phyloP scores from a whole-genome alignment of 75 land plant species.

The Cupressus sempervirens region DNA sequence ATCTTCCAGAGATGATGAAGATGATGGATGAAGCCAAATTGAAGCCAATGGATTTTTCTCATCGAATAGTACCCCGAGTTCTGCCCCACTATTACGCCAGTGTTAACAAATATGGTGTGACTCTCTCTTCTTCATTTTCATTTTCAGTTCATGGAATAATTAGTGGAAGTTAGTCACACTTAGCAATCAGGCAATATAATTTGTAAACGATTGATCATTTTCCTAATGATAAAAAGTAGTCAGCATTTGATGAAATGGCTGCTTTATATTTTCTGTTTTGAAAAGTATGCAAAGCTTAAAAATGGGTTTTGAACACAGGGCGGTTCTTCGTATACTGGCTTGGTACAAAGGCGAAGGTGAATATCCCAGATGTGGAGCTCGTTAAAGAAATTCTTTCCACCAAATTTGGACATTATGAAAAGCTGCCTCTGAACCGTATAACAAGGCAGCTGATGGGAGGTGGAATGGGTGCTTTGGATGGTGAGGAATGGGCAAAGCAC shows the following conservation, averaged over 20 bases:
- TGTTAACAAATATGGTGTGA: neutral
- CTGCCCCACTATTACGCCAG: constrained; percentile 8
- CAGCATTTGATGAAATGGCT: too few relatives aligned
- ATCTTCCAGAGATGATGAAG: neutral
- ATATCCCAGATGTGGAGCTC: constrained; percentile 26
- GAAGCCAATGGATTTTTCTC: constrained; percentile 2
- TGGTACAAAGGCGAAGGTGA: constrained; percentile 14
- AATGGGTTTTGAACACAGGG: constrained; percentile 9
- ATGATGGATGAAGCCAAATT: neutral
- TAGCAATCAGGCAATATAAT: too few relatives aligned
- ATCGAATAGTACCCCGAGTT: constrained; percentile 13
- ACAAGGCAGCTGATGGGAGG: neutral
- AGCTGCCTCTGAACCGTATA: neutral
- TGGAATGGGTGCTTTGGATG: constrained; percentile 21
- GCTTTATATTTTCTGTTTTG: too few relatives aligned
- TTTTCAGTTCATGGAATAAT: too few relatives aligned
- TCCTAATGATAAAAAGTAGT: too few relatives aligned
- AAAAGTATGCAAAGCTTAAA: neutral
- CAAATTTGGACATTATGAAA: constrained; percentile 25
- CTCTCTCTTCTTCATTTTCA: neutral
- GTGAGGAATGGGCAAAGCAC: constrained; percentile 40
- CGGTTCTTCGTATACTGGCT: constrained; percentile 15
- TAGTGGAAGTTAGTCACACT: too few relatives aligned
- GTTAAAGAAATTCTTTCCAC: constrained; percentile 39
- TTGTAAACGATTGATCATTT: too few relatives aligned